These are phyloP conservation scores for Mortierella sp. DNA, from an alignment of 371 early-diverging fungal genomes.

Conservation along the genomic window DNA sequence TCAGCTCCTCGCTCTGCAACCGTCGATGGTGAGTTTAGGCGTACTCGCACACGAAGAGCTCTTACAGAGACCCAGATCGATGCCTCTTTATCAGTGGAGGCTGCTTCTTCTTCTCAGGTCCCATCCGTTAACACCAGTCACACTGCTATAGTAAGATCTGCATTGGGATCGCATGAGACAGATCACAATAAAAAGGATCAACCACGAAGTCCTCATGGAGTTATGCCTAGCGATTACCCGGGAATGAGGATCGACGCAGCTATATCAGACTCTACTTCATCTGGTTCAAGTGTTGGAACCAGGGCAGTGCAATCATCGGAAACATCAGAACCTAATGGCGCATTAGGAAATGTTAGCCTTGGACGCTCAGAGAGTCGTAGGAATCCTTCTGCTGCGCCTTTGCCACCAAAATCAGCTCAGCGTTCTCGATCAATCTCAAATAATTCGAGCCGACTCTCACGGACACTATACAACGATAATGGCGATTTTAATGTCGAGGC, in stretches of 20 bases:
- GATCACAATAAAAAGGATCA: conserved; percentile 9
- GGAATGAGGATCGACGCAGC: conserved; percentile 17
- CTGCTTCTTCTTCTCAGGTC: conserved; percentile 5
- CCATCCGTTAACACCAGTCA: neutral
- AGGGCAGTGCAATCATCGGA: neutral
- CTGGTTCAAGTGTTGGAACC: neutral
- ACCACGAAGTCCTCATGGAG: neutral
- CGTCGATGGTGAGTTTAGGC: conserved; percentile 34
- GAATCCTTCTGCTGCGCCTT: conserved; percentile 28
- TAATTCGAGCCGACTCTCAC: conserved; percentile 19
- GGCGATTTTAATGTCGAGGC: conserved; percentile 8
- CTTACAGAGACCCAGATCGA: conserved; percentile 23
- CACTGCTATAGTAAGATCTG: neutral
- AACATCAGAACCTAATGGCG: neutral
- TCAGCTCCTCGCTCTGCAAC: conserved; percentile 26
- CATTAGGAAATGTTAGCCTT: neutral
- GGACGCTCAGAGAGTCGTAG: conserved; percentile 40
- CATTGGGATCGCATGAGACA: conserved; percentile 3
- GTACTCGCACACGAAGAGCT: conserved; percentile 27
- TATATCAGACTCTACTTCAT: neutral
- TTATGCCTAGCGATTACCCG: conserved; percentile 2
- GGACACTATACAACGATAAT: conserved; percentile 10
- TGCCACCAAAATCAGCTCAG: conserved; percentile 54
- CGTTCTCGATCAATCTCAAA: conserved; percentile 49
- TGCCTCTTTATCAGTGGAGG: conserved; percentile 9